Evolutionary conservation across 2,329 filamentous ascomycete genomes (phyloP), one percentile per base, ranked within the genome.

Genomic region (Scortechinia acanthostroma): DNA sequence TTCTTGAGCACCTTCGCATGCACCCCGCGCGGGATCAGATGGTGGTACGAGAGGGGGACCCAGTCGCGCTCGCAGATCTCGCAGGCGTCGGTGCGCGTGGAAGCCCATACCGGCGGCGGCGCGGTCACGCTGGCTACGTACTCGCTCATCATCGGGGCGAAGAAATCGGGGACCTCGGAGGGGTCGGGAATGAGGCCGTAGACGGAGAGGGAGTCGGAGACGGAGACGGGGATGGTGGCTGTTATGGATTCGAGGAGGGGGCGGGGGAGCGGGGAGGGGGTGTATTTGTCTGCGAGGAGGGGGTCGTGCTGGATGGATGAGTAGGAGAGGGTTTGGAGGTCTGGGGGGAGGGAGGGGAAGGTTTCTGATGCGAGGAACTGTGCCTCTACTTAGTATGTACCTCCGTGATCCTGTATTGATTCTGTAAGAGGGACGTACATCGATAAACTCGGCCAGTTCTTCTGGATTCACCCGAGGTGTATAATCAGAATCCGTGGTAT

Each of bases 41-140:
- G 82, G 51, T 86, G 82, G 54, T 85, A 85, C 2, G 79, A 83
- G 43, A 84, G 55, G 10, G 77, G 77, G 4, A 85, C 72, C 68
- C 78, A 80, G 45, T 73, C 69, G 1, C 81, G 65, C 2, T 65
- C 68, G 52, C 82, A 86, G 23, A 86, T 73, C 59, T 86, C 82
- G 56, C 82, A 86, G 17, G 66, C 67, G 3, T 64, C 61, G 1
- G 58, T 51, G 4, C 72, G 68, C 1, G 77, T 76, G 1, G 60
- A 61, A 1, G 63, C 60, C 64, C 75, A 77, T n/a, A 71, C 65
- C 1, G 77, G 77, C 0, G 80, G 80, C 0, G 74, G 62, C 0
- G 73, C 62, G 1, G 72, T 76, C 20, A 67, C 63, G 4, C 66
- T 56, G 1, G 60, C 54, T 6, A 80, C 65, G 57, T 83, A 86